Percentiles rank a stretch among this genome's conserved stretches.
phyloP scores from a whole-genome alignment of 345 rosid species.

The Angophora floribunda region DNA sequence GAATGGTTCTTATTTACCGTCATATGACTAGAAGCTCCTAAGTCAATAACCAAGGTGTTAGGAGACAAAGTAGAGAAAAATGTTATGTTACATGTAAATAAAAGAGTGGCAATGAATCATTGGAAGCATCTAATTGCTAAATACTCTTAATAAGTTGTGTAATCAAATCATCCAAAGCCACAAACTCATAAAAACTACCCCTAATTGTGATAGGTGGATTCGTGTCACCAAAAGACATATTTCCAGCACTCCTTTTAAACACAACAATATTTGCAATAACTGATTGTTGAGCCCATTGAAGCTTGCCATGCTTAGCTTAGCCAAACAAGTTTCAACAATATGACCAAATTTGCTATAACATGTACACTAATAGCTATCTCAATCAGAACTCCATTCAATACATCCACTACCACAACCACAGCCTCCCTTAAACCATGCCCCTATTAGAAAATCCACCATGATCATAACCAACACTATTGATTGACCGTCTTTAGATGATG shows the following conservation, averaged over 20 bases:
- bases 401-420: not conserved
- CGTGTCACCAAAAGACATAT: conserved; percentile 40
- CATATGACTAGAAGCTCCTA: not conserved
- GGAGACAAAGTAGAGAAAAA: not conserved
- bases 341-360: not conserved
- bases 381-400: fast-evolving
- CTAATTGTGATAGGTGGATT: not conserved
- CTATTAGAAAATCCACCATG: not conserved
- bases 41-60: not conserved
- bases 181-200: not conserved
- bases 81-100: not conserved
- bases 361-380: not conserved
- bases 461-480: not conserved
- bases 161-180: not conserved
- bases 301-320: not conserved
- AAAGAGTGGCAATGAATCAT: not conserved
- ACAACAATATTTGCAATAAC: conserved; percentile 53
- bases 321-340: not conserved
- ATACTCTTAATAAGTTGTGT: not conserved
- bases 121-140: not conserved
- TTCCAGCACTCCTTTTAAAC: conserved; percentile 25
- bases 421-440: not conserved
- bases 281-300: conserved; percentile 5
- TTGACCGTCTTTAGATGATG: not conserved
- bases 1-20: not conserved